Base-by-base conservation (phyloP, 2,329 filamentous ascomycete species). In the Exophiala xenobiotica region DNA sequence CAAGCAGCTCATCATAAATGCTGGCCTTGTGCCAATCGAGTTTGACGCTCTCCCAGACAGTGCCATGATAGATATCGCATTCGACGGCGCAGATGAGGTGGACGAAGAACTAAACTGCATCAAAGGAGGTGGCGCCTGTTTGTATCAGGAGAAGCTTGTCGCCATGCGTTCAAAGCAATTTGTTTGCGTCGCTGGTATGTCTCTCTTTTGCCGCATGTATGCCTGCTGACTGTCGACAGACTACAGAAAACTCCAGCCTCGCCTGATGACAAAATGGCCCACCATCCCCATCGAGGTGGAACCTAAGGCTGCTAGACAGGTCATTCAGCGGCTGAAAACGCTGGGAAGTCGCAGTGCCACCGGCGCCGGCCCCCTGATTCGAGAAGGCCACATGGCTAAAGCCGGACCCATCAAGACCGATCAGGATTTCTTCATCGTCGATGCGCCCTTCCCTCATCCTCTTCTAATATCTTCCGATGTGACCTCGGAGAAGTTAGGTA, bases 61-160 rank as follows among this genome's bases (percentile, higher is more conserved):
- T 47, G 74, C 74, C 11, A 69, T 84, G 66, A 79, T 99, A 22
- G 92, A 97, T 64, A 87, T 97, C 14, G 88, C 88, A 43, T 99
- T 99, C 67, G 93, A 99, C 66, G 93, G 93, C 47, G 93, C 93
- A 3, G 93, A 99, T 68, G 93, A 99, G 75, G 90, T 99, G 24
- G 93, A 99, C 67, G 85, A 89, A 40, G 88, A 95, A 46, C 74
- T 99, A 54, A 99, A 97, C 72, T 90, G 92, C 67, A 97, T 99
- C 75, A 97, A 97, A 76, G 93, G 93, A 48, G 93, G 93, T 43
- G 93, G 93, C 52, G 93, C 90, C n/a, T 99, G 93, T 71, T 74
- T 97, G 50, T 95, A 96, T 75, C 93, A 97, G 71, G 93, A 99
- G 74, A 99, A 99, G 76, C 78, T 99, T 27, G 91, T 99, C 3